phyloP scores from a whole-genome alignment of 2,329 filamentous ascomycete species.

The Mollisia scopiformis region DNA sequence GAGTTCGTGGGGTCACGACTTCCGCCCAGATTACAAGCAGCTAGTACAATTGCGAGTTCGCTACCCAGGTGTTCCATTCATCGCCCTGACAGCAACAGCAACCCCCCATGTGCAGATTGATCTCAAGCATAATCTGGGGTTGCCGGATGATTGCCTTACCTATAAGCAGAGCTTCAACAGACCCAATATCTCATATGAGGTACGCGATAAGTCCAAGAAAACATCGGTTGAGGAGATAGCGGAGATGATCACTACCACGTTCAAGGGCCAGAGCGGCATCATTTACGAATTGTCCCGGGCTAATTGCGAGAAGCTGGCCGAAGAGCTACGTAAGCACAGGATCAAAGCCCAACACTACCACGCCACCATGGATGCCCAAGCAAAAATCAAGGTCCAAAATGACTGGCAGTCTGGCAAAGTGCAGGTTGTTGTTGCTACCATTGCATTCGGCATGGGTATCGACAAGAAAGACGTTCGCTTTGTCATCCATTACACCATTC shows the following conservation, averaged over 20 bases:
- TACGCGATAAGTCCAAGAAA: slow-evolving; percentile 70
- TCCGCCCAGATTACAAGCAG: slow-evolving; percentile 91
- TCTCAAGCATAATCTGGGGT: slow-evolving; percentile 88
- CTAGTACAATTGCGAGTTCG: slow-evolving; percentile 73
- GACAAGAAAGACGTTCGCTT: slow-evolving; percentile 97
- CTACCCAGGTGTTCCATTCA: slow-evolving; percentile 82
- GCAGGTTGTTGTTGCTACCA: slow-evolving; percentile 95
- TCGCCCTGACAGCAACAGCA: slow-evolving; percentile 94
- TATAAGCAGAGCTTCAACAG: slow-evolving; percentile 96
- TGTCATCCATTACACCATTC: slow-evolving; percentile 90
- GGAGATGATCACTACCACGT: slow-evolving; percentile 69
- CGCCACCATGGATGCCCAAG: slow-evolving; percentile 69
- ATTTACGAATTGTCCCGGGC: slow-evolving; percentile 90
- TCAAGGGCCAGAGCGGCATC: slow-evolving; percentile 78
- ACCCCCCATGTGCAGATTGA: slow-evolving; percentile 92
- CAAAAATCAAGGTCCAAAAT: slow-evolving; percentile 73
- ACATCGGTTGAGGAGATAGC: slow-evolving; percentile 54
- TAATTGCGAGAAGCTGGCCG: slow-evolving; percentile 78
- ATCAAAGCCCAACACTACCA: slow-evolving; percentile 87
- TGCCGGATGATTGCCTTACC: slow-evolving; percentile 67
- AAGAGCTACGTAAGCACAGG: slow-evolving; percentile 62
- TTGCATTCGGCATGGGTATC: slow-evolving; percentile 99
- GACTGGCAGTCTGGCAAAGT: slow-evolving; percentile 80
- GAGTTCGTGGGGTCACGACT: slow-evolving; percentile 98
- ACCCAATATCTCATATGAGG: slow-evolving; percentile 91